Conservation (phyloP, 2,329 filamentous ascomycete species). For the Stemphylium lycopersici region DNA sequence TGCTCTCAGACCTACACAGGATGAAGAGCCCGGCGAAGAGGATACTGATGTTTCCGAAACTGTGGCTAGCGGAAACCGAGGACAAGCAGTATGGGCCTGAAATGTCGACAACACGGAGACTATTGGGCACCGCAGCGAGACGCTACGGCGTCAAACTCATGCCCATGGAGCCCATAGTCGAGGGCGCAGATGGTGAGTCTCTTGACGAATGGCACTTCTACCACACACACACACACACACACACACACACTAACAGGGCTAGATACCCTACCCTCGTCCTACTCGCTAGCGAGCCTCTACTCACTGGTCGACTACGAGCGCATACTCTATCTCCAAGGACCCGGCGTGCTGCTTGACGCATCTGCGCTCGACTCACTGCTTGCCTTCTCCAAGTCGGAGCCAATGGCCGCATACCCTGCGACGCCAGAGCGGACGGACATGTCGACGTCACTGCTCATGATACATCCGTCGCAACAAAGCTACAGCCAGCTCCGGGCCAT, state of each 20-base stretch:
- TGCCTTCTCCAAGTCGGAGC: slow-evolving; percentile 48
- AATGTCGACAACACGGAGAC: slow-evolving; percentile 51
- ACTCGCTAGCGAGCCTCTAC: slow-evolving; percentile 55
- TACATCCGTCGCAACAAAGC: slow-evolving; percentile 44
- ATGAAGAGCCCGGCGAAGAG: slow-evolving; percentile 54
- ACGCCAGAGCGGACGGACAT: slow-evolving; percentile 38
- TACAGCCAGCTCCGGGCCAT: slow-evolving; percentile 41
- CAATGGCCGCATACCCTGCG: slow-evolving; percentile 45
- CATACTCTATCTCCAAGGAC: slow-evolving; percentile 53
- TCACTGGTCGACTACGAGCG: slow-evolving; percentile 54
- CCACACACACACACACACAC: neutral
- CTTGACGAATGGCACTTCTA: neutral
- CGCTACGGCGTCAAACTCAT: slow-evolving; percentile 54
- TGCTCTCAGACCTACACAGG: slow-evolving; percentile 54
- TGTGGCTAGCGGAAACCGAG: slow-evolving; percentile 44
- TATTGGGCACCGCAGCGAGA: slow-evolving; percentile 54
- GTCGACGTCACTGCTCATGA: slow-evolving; percentile 47
- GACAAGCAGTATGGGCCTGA: slow-evolving; percentile 50
- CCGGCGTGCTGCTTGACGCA: slow-evolving; percentile 55
- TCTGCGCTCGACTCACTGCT: slow-evolving; percentile 54
- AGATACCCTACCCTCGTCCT: slow-evolving; percentile 45
- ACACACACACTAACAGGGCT: slow-evolving; percentile 9
- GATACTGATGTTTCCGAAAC: slow-evolving; percentile 54
- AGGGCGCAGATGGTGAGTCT: slow-evolving; percentile 40
- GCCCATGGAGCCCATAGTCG: slow-evolving; percentile 50